Conservation (phyloP, 192 early-diverging fungal species). For the Chytriomyces sp. region DNA sequence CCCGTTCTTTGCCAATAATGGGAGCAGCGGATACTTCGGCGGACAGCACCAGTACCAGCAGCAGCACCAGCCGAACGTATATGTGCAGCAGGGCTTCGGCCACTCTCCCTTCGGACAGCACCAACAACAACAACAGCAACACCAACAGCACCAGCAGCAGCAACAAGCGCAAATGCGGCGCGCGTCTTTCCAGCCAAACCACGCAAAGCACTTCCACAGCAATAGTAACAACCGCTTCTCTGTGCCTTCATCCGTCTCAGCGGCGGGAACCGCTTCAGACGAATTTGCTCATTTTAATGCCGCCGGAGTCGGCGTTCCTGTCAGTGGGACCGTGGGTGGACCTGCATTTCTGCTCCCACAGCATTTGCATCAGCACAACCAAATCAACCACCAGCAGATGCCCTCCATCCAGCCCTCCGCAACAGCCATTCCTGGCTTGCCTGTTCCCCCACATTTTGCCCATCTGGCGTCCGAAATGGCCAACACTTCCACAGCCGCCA, state of each 20-base stretch:
- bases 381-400: no score
- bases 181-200: background rate
- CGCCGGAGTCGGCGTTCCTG: no score
- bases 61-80: no score
- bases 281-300: no score
- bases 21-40: background rate
- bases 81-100: background rate
- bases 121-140: conserved; percentile 27
- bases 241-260: background rate
- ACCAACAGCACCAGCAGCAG: background rate
- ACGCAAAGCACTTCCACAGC: no score
- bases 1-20: no score
- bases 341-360: no score
- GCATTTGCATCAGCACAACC: no score
- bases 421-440: conserved; percentile 8
- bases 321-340: no score
- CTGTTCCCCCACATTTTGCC: conserved; percentile 29
- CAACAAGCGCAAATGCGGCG: no score
- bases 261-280: no score
- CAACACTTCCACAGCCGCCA: background rate
- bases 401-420: background rate
- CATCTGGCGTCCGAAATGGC: conserved; percentile 1
- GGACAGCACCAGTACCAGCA: background rate
- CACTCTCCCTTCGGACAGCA: background rate
- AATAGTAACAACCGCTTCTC: background rate